These are phyloP conservation scores for Ophiostoma sp. DNA, from an alignment of 2,329 filamentous ascomycete species.

Conservation along the genomic window DNA sequence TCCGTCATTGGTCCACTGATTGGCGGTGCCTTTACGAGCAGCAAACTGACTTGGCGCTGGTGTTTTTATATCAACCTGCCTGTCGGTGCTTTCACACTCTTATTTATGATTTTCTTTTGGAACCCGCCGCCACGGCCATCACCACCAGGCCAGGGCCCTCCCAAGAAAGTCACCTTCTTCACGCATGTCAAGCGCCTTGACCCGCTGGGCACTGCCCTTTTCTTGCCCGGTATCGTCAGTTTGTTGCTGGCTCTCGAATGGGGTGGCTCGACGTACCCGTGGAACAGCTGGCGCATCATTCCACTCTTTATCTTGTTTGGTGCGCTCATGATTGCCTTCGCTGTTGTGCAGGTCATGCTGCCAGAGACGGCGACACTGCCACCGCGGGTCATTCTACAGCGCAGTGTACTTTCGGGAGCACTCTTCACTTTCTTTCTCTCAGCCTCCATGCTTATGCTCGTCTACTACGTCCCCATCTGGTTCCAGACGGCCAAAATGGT, in stretches of 20 bases:
- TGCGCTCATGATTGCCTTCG: conserved; percentile 35
- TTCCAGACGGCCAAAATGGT: conserved; percentile 47
- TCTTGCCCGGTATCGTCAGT: conserved; percentile 40
- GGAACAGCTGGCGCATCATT: conserved; percentile 38
- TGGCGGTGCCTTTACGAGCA: conserved; percentile 42
- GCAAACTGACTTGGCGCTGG: conserved; percentile 41
- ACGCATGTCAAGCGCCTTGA: conserved; percentile 39
- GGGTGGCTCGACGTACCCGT: conserved; percentile 41
- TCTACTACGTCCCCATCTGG: conserved; percentile 39
- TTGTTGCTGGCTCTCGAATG: conserved; percentile 49
- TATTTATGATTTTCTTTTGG: conserved; percentile 36
- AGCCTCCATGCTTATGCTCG: conserved; percentile 7
- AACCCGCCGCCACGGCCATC: conserved; percentile 31
- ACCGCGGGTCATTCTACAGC: conserved; percentile 40
- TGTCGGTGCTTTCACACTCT: conserved; percentile 38
- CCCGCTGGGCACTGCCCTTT: conserved; percentile 29
- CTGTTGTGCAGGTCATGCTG: conserved; percentile 39
- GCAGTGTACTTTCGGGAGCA: conserved; percentile 27
- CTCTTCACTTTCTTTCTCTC: background rate
- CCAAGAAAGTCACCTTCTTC: background rate
- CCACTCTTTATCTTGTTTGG: conserved; percentile 35
- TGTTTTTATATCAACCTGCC: conserved; percentile 46
- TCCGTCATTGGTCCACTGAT: conserved; percentile 42
- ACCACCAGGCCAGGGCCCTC: background rate
- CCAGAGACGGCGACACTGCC: conserved; percentile 41